These are phyloP conservation scores for Tetracladium marchalianum DNA, from an alignment of 495 filamentous ascomycete species.

Conservation along the genomic window DNA sequence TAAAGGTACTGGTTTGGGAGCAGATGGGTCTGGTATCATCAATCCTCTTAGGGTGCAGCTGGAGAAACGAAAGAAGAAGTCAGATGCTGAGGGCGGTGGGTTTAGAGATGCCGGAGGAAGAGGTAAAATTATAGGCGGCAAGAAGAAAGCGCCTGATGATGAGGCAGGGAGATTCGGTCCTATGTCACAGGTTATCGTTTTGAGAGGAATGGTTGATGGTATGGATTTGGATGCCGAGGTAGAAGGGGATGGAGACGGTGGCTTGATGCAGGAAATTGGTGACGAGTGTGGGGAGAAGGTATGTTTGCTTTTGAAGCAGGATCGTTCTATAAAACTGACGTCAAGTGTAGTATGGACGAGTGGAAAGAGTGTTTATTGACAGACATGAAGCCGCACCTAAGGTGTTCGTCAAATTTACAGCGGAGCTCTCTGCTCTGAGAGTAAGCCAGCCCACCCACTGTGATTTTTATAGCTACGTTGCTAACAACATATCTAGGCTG, in stretches of 20 bases:
- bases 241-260: conserved; percentile 44
- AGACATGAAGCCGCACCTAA: conserved; percentile 39
- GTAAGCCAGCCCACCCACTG: conserved; percentile 7
- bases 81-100: conserved; percentile 71
- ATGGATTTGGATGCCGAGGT: conserved; percentile 63
- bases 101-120: conserved; percentile 57
- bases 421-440: conserved; percentile 66
- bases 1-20: conserved; percentile 78
- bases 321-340: conserved; percentile 6
- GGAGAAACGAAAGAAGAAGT: conserved; percentile 69
- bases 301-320: conserved; percentile 8
- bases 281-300: conserved; percentile 80
- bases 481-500: conserved; percentile 36
- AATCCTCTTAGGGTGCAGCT: conserved; percentile 73
- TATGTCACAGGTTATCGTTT: conserved; percentile 70
- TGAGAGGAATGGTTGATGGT: conserved; percentile 73
- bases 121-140: conserved; percentile 73
- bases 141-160: conserved; percentile 34
- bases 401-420: conserved; percentile 89
- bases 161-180: conserved; percentile 56
- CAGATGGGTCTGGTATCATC: conserved; percentile 67
- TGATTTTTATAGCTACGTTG: neutral
- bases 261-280: conserved; percentile 85
- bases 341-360: conserved; percentile 58
- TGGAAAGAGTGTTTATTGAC: conserved; percentile 74